Percentiles rank a stretch among this genome's conserved stretches.
Evolutionary conservation across 2,329 filamentous ascomycete species (phyloP).

Genomic region (Colletotrichum eremochloae): DNA sequence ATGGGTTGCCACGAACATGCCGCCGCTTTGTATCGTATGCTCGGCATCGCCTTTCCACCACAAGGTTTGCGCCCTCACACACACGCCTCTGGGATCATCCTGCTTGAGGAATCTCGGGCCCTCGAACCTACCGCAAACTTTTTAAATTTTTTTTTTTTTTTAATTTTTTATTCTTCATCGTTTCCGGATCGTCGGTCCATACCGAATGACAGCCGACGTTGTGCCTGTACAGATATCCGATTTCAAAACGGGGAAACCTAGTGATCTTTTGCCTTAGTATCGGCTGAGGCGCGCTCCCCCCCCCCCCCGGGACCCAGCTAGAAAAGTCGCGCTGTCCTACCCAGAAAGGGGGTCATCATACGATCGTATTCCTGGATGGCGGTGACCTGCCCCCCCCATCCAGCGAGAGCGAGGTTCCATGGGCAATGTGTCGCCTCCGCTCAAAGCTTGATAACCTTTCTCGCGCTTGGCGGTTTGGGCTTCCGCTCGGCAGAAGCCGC

Average conservation of each 20-base stretch:
- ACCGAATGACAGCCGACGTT: slow-evolving; percentile 32
- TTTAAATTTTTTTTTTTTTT: not conserved
- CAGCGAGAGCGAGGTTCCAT: slow-evolving; percentile 8
- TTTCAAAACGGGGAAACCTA: not conserved
- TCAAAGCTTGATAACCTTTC: slow-evolving; percentile 34
- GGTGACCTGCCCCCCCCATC: slow-evolving; percentile 12
- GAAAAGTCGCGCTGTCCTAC: slow-evolving; percentile 14
- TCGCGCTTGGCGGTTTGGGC: slow-evolving; percentile 30
- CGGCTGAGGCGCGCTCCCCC: slow-evolving; percentile 7
- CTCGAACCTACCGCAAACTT: slow-evolving; percentile 29
- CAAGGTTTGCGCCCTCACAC: slow-evolving; percentile 12
- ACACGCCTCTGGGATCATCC: slow-evolving; percentile 28
- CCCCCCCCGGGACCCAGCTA: slow-evolving; percentile 17
- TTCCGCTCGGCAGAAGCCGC: slow-evolving; percentile 16
- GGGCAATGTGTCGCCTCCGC: slow-evolving; percentile 24
- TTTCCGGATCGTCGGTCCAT: slow-evolving; percentile 27
- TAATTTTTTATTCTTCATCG: not conserved
- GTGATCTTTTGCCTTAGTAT: not conserved
- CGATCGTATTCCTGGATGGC: slow-evolving; percentile 9
- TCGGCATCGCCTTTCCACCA: slow-evolving; percentile 10
- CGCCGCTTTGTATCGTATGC: slow-evolving; percentile 7
- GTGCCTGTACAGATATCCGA: slow-evolving; percentile 2
- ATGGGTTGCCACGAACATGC: slow-evolving; percentile 13
- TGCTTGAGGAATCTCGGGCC: not conserved
- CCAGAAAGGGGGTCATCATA: slow-evolving; percentile 29